phyloP scores from a whole-genome alignment of 768 basidiomycete species.

The Macrolepiota albuminosa region DNA sequence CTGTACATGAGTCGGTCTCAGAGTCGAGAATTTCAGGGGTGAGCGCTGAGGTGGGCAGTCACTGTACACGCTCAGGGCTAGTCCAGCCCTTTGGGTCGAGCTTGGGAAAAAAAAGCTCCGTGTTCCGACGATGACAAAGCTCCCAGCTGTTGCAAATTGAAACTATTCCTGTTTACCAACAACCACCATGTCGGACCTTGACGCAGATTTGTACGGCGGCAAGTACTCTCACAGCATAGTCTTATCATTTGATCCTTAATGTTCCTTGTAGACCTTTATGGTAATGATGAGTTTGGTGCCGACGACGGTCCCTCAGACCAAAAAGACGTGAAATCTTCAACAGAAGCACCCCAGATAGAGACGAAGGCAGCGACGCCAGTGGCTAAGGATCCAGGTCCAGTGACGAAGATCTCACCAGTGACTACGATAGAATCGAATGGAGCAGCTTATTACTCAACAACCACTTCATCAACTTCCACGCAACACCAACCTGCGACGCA shows the following conservation, averaged over 20 bases:
- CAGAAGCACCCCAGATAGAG: slow-evolving; percentile 21
- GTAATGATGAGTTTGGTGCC: slow-evolving; percentile 55
- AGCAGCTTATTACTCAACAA: slow-evolving; percentile 14
- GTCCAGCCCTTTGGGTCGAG: neutral
- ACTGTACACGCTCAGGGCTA: too few relatives aligned
- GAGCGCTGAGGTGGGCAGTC: neutral
- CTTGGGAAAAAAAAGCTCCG: neutral
- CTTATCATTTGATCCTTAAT: neutral
- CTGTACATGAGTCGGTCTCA: neutral
- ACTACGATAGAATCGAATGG: slow-evolving; percentile 11
- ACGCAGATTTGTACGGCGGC: slow-evolving; percentile 91
- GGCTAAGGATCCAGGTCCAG: slow-evolving; percentile 13
- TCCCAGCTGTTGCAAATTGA: slow-evolving; percentile 13
- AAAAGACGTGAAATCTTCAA: slow-evolving; percentile 25
- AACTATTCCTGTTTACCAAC: slow-evolving; percentile 11
- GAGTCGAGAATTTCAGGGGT: neutral
- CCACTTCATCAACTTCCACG: slow-evolving; percentile 14
- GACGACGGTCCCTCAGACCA: slow-evolving; percentile 37
- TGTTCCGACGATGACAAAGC: slow-evolving; percentile 15
- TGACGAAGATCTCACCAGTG: slow-evolving; percentile 18
- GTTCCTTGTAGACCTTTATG: slow-evolving; percentile 60
- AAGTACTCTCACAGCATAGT: slow-evolving; percentile 17
- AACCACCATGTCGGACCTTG: slow-evolving; percentile 70
- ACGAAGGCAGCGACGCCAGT: slow-evolving; percentile 14
- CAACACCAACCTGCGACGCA: slow-evolving; percentile 43